Evolutionary conservation across 768 basidiomycete species (phyloP), one percentile per base, ranked within the genome.

Genomic region (Amanita exitialis): DNA sequence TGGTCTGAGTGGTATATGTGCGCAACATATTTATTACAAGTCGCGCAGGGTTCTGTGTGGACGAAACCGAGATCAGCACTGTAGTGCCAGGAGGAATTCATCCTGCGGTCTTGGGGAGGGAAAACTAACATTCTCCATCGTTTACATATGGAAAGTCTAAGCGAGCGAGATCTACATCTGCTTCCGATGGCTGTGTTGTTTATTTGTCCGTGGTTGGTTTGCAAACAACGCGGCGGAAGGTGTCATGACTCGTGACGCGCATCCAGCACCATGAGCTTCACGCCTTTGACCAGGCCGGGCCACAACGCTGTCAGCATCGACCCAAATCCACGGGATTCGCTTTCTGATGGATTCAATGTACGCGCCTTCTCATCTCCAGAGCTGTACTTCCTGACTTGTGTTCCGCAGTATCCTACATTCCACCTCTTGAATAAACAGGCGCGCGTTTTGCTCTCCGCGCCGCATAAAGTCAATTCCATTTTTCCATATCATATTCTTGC

Each of bases 391-490:
- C 52, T 51, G 16, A 46, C 21, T 34, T 32, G n/a, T 41, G 39
- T 15, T 20, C 39, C 54, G 1, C 55, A 79, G 77, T 79, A 69
- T 58, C 76, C 76, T 3, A 62, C 64, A 21, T 74, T 77, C 57
- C 71, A 72, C 16, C 71, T 73, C 34, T 59, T 78, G 39, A 77
- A 77, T 62, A 89, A 85, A 60, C 78, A 80, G 45, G 67, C 77
- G 32, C 82, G 88, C 55, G 69, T 86, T 38, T 70, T 73, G 44
- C 62, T 90, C 6, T 90, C 87, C 12, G 66, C 73, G 15, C 67
- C 74, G 1, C 63, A 82, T 25, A 66, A 72, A 55, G 65, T 75
- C 18, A 58, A 74, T 2, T 65, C 73, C 5, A 71, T 74, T 21
- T 64, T 59, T 42, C 52, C 58, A 6, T 78, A 75, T 36, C 72